These are phyloP conservation scores for Lichtheimia ramosa DNA, from an alignment of 371 early-diverging fungal species.

Conservation along the genomic window DNA sequence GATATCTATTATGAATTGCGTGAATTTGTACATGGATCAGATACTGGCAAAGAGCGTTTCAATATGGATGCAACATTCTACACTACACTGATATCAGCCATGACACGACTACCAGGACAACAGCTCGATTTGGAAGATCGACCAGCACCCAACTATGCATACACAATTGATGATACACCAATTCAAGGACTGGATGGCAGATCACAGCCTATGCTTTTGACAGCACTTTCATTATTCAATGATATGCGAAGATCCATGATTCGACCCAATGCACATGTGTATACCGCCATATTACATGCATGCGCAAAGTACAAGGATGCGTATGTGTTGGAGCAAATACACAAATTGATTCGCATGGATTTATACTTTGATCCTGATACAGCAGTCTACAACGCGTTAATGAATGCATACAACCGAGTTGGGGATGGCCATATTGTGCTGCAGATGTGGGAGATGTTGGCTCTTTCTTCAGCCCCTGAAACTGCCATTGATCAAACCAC, in stretches of 20 bases:
- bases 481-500: conserved; percentile 20
- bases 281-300: conserved; percentile 31
- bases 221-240: conserved; percentile 36
- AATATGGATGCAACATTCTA: conserved; percentile 25
- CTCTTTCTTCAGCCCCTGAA: conserved; percentile 12
- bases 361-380: conserved; percentile 38
- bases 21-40: conserved; percentile 23
- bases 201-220: conserved; percentile 26
- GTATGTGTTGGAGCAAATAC: conserved; percentile 34
- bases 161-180: conserved; percentile 24
- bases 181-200: conserved; percentile 22
- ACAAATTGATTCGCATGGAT: conserved; percentile 47
- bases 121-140: not conserved
- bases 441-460: conserved; percentile 38
- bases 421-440: conserved; percentile 27
- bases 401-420: conserved; percentile 38
- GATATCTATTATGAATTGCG: conserved; percentile 43
- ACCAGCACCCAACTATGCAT: conserved; percentile 20
- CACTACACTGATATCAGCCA: conserved; percentile 19
- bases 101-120: conserved; percentile 15
- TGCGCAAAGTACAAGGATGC: conserved; percentile 31
- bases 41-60: conserved; percentile 11
- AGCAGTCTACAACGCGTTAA: conserved; percentile 33
- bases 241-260: conserved; percentile 47
- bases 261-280: conserved; percentile 39